phyloP scores from a whole-genome alignment of 106 monocot species.

The Acorus gramineus region DNA sequence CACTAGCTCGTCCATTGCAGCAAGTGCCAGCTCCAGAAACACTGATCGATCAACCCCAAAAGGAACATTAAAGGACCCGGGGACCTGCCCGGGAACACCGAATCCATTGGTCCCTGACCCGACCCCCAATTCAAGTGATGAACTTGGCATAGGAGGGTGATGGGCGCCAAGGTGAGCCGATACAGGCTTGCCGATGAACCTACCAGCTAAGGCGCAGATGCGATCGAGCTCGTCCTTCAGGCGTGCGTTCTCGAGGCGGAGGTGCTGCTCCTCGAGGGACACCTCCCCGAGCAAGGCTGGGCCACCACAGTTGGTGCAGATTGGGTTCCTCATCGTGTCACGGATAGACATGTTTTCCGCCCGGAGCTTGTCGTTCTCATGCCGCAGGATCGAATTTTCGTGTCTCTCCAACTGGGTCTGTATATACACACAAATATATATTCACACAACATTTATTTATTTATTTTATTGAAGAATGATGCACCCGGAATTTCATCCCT shows the following conservation, averaged over 20 bases:
- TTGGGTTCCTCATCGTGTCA: slow-evolving; percentile 62
- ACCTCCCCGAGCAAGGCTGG: slow-evolving; percentile 63
- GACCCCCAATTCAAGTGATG: slow-evolving; percentile 49
- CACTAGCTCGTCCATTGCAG: slow-evolving; percentile 77
- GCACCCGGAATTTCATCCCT: no score
- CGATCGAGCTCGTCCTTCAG: slow-evolving; percentile 83
- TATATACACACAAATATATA: background rate
- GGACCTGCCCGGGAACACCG: slow-evolving; percentile 11
- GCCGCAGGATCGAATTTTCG: slow-evolving; percentile 67
- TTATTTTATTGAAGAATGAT: no score
- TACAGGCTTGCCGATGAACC: slow-evolving; percentile 49
- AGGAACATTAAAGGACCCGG: background rate
- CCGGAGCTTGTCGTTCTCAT: slow-evolving; percentile 81
- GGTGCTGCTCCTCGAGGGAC: slow-evolving; percentile 66
- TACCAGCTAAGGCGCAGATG: slow-evolving; percentile 54
- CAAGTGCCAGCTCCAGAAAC: slow-evolving; percentile 59
- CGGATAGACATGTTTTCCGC: slow-evolving; percentile 68
- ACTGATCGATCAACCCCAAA: slow-evolving; percentile 31
- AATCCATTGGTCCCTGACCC: slow-evolving; percentile 20
- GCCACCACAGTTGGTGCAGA: slow-evolving; percentile 68
- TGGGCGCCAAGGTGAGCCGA: slow-evolving; percentile 11
- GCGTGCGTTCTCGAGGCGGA: slow-evolving; percentile 76
- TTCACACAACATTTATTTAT: background rate
- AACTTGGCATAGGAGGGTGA: slow-evolving; percentile 19
- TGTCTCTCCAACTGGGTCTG: slow-evolving; percentile 84